These are phyloP conservation scores for Ogataea corticis DNA, from an alignment of 805 yeast genomes.

Conservation along the genomic window DNA sequence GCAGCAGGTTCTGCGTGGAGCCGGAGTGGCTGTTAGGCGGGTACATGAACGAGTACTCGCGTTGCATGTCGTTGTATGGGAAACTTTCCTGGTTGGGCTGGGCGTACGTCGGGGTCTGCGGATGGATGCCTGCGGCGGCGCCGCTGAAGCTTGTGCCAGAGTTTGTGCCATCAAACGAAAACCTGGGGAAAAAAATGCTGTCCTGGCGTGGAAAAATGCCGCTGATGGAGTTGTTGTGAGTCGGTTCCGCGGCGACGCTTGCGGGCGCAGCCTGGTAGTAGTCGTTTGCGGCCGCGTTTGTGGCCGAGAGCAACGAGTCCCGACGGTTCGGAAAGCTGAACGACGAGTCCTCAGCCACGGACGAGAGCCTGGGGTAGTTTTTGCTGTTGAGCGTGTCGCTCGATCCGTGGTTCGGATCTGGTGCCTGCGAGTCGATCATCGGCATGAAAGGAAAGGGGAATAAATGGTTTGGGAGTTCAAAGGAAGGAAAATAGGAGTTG, in stretches of 20 bases:
- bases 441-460: conserved; percentile 11
- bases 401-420: conserved; percentile 22
- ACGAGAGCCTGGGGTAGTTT: conserved; percentile 20
- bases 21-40: conserved; percentile 24
- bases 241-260: conserved; percentile 9
- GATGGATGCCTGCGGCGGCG: conserved; percentile 9
- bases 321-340: conserved; percentile 29
- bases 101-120: conserved; percentile 12
- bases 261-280: conserved; percentile 10
- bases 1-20: conserved; percentile 21
- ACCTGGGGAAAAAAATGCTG: conserved; percentile 31
- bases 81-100: conserved; percentile 23
- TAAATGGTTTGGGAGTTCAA: not conserved
- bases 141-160: conserved; percentile 21
- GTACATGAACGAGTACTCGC: conserved; percentile 29
- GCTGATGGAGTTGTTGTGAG: conserved; percentile 21
- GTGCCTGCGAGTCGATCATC: conserved; percentile 30
- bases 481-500: not conserved
- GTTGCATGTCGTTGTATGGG: conserved; percentile 27
- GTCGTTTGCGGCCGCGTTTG: conserved; percentile 18
- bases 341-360: conserved; percentile 28
- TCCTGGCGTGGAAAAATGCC: conserved; percentile 31
- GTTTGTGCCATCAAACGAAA: conserved; percentile 29
- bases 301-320: conserved; percentile 27
- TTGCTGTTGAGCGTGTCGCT: conserved; percentile 18